These are phyloP conservation scores for Blastomyces silverae DNA, from an alignment of 2,329 filamentous ascomycete species.

Conservation along the genomic window DNA sequence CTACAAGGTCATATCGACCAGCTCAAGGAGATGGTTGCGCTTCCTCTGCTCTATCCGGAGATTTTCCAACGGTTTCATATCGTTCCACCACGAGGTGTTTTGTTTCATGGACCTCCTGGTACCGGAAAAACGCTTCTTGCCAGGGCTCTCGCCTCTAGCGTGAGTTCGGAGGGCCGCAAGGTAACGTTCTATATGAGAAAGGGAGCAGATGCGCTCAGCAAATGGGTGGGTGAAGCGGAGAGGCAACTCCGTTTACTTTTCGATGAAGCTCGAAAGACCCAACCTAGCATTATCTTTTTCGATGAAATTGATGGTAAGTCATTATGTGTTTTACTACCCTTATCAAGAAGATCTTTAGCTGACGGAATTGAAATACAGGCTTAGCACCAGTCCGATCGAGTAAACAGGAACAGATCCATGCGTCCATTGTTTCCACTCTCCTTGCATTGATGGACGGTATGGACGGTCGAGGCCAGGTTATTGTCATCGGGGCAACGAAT, in stretches of 20 bases:
- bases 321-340: neutral
- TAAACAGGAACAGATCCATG: slow-evolving; percentile 98
- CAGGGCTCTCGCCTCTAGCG: slow-evolving; percentile 81
- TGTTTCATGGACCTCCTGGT: slow-evolving; percentile 95
- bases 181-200: slow-evolving; percentile 99
- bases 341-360: slow-evolving; percentile 4
- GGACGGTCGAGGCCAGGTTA: slow-evolving; percentile 96
- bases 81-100: slow-evolving; percentile 84
- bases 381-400: slow-evolving; percentile 92
- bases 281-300: slow-evolving; percentile 99
- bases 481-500: slow-evolving; percentile 98
- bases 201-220: slow-evolving; percentile 92
- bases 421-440: slow-evolving; percentile 93
- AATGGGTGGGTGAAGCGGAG: slow-evolving; percentile 98
- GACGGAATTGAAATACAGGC: slow-evolving; percentile 28
- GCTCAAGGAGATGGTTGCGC: slow-evolving; percentile 95
- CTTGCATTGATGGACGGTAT: slow-evolving; percentile 94
- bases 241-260: slow-evolving; percentile 89
- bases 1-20: slow-evolving; percentile 91
- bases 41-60: slow-evolving; percentile 90
- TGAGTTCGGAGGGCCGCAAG: slow-evolving; percentile 81
- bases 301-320: slow-evolving; percentile 85
- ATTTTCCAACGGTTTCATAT: slow-evolving; percentile 87
- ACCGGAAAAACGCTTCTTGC: slow-evolving; percentile 98
- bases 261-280: slow-evolving; percentile 88